Evolutionary conservation across 306 rosid genomes (phyloP).

Genomic region (Vicia faba): DNA sequence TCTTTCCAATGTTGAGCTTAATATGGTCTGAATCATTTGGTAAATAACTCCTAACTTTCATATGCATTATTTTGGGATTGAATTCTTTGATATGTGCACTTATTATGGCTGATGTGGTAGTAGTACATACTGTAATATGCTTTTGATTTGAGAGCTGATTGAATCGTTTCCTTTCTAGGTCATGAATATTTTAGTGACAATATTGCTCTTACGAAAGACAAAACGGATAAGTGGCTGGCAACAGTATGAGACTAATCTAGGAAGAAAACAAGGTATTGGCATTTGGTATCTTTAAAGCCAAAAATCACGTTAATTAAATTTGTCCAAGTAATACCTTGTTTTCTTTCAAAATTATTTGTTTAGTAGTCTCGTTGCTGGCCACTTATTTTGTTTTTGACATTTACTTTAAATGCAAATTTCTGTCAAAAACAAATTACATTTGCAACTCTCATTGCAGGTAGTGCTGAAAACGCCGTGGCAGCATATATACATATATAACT

Average conservation of each 20-base stretch:
- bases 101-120: conserved; percentile 3
- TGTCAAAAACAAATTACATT: background rate
- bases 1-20: conserved; percentile 59
- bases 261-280: conserved; percentile 29
- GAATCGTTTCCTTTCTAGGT: conserved; percentile 25
- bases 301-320: background rate
- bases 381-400: background rate
- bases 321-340: background rate
- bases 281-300: background rate
- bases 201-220: conserved; percentile 5
- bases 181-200: conserved; percentile 31
- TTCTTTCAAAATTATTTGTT: no score
- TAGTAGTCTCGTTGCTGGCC: background rate
- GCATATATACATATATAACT: background rate
- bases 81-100: conserved; percentile 13
- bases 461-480: background rate
- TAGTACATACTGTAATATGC: background rate
- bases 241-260: conserved; percentile 16
- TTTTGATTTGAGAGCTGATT: conserved; percentile 31
- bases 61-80: conserved; percentile 25
- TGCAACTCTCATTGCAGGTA: background rate
- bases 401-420: conserved; percentile 15
- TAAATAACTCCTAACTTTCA: conserved; percentile 36
- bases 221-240: conserved; percentile 8
- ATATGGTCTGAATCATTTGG: conserved; percentile 56